Base-by-base conservation (phyloP, 768 basidiomycete species). In the Mycena floridula region DNA sequence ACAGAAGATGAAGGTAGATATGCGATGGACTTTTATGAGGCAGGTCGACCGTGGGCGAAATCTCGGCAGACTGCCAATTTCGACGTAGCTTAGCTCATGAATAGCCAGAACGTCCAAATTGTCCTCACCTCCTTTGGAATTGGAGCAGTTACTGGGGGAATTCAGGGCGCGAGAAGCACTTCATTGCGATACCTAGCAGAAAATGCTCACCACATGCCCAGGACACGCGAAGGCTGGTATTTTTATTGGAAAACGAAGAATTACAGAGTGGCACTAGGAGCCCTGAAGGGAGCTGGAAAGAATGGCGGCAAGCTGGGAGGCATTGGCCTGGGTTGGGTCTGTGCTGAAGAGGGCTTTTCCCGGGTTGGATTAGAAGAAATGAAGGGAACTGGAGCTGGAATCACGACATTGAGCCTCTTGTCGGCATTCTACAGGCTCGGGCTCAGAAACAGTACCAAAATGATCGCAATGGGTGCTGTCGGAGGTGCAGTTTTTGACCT, bases 231-330 rank as follows among this genome's bases (percentile, higher is more conserved):
- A 53, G 92, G 92, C 47, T 94, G 92, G 91, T 95, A 93, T 63
- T 86, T 90, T 55, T 94, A 95, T 79, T 87, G 90, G 61, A 94
- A 94, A 71, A 92, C 89, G 23, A 95, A 94, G 64, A 94, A 94
- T 69, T 94, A 93, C 71, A 72, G 78, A 53, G 79, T 92, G 53
- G 74, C 90, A 56, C 72, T 81, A 49, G 84, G 76, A 0, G 90
- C 76, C 7, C 59, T 93, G 59, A 78, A 76, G 54, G 81, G 78
- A 13, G 90, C 77, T 5, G 84, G 73, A 1, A 49, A 51, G 45
- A 78, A 88, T 41, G 82, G 74, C 1, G 51, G 61, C 42, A 73
- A 69, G 54, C 63, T 90, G 30, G 67, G 60, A 0, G 42, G 48
- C 22, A 50, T 73, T 45, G 69, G 63, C 9, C 36, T 66, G 26